Conservation (phyloP, 306 rosid species). For the Vicia villosa region DNA sequence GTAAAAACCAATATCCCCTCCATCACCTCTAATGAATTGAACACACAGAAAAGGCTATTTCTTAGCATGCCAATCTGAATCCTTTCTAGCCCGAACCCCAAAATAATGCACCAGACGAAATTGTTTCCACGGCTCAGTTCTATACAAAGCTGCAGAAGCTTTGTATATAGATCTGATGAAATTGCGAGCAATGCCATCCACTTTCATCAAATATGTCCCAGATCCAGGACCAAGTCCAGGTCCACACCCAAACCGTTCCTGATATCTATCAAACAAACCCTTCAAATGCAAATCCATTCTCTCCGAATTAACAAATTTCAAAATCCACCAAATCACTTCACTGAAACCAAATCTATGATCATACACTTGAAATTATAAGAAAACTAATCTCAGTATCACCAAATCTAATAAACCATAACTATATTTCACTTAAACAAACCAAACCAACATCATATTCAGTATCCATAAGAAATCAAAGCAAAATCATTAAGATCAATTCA, state of each 20-base stretch:
- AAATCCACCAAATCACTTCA: constrained; percentile 18
- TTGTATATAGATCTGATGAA: constrained; percentile 58
- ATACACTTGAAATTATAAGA: constrained; percentile 14
- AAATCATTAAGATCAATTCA: background rate
- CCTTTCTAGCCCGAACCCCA: constrained; percentile 65
- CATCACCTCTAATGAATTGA: constrained; percentile 77
- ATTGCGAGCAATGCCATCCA: constrained; percentile 59
- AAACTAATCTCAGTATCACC: background rate
- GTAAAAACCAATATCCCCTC: constrained; percentile 63
- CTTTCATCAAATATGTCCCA: constrained; percentile 67
- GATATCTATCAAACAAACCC: constrained; percentile 63
- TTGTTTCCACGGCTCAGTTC: constrained; percentile 70
- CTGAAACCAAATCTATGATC: constrained; percentile 24
- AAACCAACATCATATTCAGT: background rate
- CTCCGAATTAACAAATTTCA: background rate
- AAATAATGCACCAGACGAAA: constrained; percentile 57
- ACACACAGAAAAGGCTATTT: constrained; percentile 63
- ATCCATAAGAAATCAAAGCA: background rate
- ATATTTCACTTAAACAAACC: background rate
- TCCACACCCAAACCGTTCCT: constrained; percentile 73
- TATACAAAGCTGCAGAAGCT: constrained; percentile 66
- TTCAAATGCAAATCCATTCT: constrained; percentile 75
- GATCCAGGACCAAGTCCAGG: constrained; percentile 81
- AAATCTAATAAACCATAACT: background rate
- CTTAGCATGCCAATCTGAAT: constrained; percentile 66